phyloP scores from a whole-genome alignment of 441 rosid species.

The Gossypium davidsonii region DNA sequence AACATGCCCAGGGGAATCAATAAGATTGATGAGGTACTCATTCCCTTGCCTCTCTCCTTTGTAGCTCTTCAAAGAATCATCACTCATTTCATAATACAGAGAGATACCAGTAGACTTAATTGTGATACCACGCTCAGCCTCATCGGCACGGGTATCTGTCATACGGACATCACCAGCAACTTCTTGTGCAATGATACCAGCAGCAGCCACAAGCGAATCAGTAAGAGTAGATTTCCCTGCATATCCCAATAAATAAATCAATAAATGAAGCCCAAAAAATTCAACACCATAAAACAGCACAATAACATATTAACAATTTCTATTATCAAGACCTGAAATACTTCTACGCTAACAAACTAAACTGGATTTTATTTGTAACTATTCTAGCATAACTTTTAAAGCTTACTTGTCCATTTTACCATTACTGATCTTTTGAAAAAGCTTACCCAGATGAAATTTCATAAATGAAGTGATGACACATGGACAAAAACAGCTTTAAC shows the following conservation, averaged over 20 bases:
- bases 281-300: background rate
- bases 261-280: background rate
- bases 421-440: background rate
- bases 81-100: slow-evolving; percentile 50
- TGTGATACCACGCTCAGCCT: slow-evolving; percentile 73
- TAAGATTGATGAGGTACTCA: slow-evolving; percentile 65
- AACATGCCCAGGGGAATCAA: slow-evolving; percentile 71
- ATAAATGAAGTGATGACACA: background rate
- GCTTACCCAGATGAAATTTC: background rate
- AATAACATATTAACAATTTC: background rate
- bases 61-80: slow-evolving; percentile 38
- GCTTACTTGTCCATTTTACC: background rate
- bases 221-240: slow-evolving; percentile 69
- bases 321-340: background rate
- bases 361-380: background rate
- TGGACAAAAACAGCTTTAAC: background rate
- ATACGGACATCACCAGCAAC: slow-evolving; percentile 75
- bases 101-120: slow-evolving; percentile 73
- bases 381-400: background rate
- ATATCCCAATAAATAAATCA: background rate
- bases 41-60: slow-evolving; percentile 51
- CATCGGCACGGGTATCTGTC: slow-evolving; percentile 64
- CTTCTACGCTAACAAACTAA: background rate
- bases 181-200: slow-evolving; percentile 72
- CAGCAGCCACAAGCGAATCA: slow-evolving; percentile 70